These are phyloP conservation scores for Emmonsiellopsis sp. DNA, from an alignment of 2,329 filamentous ascomycete species.

Conservation along the genomic window DNA sequence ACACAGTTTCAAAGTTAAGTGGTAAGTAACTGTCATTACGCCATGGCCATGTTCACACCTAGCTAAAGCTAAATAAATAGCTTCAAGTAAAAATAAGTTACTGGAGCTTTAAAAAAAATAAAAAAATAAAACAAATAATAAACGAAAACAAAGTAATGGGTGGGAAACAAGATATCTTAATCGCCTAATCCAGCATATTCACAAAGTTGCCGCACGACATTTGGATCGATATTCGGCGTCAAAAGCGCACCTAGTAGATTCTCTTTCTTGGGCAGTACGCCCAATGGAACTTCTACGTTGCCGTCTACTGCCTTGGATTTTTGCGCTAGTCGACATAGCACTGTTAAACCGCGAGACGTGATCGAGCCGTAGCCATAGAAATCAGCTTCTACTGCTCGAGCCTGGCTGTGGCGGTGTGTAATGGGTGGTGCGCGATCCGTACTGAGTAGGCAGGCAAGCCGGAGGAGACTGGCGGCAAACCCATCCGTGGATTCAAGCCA, in stretches of 20 bases:
- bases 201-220: slow-evolving; percentile 58
- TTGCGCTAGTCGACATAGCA: slow-evolving; percentile 59
- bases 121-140: slow-evolving; percentile 4
- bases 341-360: slow-evolving; percentile 56
- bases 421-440: slow-evolving; percentile 42
- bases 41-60: too few relatives aligned
- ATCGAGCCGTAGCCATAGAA: slow-evolving; percentile 42
- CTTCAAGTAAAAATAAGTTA: not conserved
- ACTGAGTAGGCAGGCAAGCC: slow-evolving; percentile 64
- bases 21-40: too few relatives aligned
- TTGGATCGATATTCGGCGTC: slow-evolving; percentile 54
- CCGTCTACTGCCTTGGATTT: slow-evolving; percentile 50
- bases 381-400: slow-evolving; percentile 31
- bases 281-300: slow-evolving; percentile 45
- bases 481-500: slow-evolving; percentile 82
- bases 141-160: not conserved
- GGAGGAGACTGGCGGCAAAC: slow-evolving; percentile 70
- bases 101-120: slow-evolving; percentile 1
- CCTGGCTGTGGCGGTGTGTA: slow-evolving; percentile 25
- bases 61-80: too few relatives aligned
- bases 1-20: too few relatives aligned
- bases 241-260: slow-evolving; percentile 58
- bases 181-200: slow-evolving; percentile 50
- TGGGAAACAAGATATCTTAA: slow-evolving; percentile 15
- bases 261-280: slow-evolving; percentile 57